Evolutionary conservation across 2,329 filamentous ascomycete genomes (phyloP), one percentile per base, ranked within the genome.

Genomic region (Penicillium sclerotigenum): DNA sequence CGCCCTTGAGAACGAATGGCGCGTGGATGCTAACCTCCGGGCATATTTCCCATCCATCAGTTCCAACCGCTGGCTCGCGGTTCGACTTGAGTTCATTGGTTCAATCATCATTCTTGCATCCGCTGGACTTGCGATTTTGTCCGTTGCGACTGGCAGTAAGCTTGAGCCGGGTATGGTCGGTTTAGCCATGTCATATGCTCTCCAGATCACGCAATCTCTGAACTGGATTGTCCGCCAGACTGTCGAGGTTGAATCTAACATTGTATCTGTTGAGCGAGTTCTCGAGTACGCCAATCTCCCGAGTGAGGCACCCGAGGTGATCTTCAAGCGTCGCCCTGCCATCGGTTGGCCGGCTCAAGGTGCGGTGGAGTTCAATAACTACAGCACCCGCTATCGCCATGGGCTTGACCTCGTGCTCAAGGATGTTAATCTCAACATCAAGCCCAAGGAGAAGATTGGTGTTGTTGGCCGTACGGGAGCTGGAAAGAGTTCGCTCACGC

Each of bases 191-290:
- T 96, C 93, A 45, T 97, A 97, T 76, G 94, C 92, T 37, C 83
- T 99, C 61, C 91, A 97, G 77, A 97, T 99, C 70, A 99, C 94
- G 1, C 90, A 93, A 64, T 96, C 92, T 34, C 83, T 99, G 68
- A 99, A 97, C 79, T 99, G 94, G 94, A 97, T 99, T 69, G 94
- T 99, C 49, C 87, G 95, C 57, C 94, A 99, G 77, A 97, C 92
- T 0, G 94, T 99, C 33, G 95, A 99, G 75, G 94, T 99, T n/a
- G 95, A 99, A 80, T 97, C 93, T n/a, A 99, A 99, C 75, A 99
- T 99, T 69, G 93, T 99, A 43, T 96, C 93, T 10, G 94, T 99
- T 36, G 94, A 99, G 81, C 89, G 94, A 69, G 92, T 99, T 46
- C 86, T 99, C 47, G 95, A 99, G 75, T 99, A 99, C 76, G 90